These are phyloP conservation scores for Termitomyces sp. DNA, from an alignment of 768 basidiomycete species.

Conservation along the genomic window DNA sequence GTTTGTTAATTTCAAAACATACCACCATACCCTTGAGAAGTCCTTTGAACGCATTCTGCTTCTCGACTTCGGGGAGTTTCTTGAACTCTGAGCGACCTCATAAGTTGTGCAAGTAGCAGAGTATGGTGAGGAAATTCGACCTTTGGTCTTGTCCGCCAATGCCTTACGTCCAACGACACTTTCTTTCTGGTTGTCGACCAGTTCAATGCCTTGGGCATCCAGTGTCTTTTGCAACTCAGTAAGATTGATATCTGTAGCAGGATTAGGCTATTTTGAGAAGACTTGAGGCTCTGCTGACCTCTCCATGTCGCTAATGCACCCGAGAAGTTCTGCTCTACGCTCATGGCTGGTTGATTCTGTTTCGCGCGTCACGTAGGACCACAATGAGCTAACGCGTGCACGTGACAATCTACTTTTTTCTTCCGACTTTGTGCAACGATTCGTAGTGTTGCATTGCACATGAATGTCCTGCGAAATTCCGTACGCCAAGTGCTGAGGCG, in stretches of 20 bases:
- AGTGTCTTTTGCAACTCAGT: constrained; percentile 89
- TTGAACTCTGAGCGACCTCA: constrained; percentile 75
- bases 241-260: constrained; percentile 71
- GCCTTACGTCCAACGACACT: constrained; percentile 91
- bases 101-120: neutral
- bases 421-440: neutral
- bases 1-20: neutral
- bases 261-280: neutral
- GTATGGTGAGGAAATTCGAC: constrained; percentile 33
- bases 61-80: constrained; percentile 89
- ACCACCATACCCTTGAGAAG: constrained; percentile 70
- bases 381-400: constrained; percentile 16
- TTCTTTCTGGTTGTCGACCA: constrained; percentile 99
- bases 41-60: constrained; percentile 82
- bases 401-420: constrained; percentile 20
- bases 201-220: constrained; percentile 88
- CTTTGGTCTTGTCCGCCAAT: constrained; percentile 94
- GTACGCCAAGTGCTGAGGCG: constrained; percentile 19
- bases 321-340: constrained; percentile 81
- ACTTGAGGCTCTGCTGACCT: constrained; percentile 43
- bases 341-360: constrained; percentile 14
- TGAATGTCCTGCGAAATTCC: constrained; percentile 26
- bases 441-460: constrained; percentile 5
- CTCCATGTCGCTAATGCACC: constrained; percentile 90
- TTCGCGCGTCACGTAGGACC: constrained; percentile 5